Conservation (phyloP, 331 rosid species). For the Prunus yedoensis region DNA sequence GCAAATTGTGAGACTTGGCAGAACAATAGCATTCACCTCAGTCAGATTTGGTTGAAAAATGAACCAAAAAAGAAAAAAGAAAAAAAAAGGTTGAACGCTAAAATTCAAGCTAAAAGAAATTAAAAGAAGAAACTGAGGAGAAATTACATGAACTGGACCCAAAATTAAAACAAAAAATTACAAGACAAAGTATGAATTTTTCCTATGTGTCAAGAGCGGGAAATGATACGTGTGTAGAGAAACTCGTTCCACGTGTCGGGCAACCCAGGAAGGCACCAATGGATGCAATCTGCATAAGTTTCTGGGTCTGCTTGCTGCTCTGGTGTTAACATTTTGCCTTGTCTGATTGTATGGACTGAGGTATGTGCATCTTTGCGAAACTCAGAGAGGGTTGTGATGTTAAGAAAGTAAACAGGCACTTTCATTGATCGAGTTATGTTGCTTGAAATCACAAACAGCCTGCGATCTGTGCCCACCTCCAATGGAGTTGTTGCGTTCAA, state of each 20-base stretch:
- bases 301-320: slow-evolving; percentile 80
- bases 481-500: slow-evolving; percentile 42
- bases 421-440: slow-evolving; percentile 50
- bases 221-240: slow-evolving; percentile 65
- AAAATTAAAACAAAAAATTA: slow-evolving; percentile 7
- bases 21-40: slow-evolving; percentile 24
- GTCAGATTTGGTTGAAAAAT: slow-evolving; percentile 33
- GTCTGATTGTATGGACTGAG: slow-evolving; percentile 83
- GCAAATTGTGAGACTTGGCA: slow-evolving; percentile 28
- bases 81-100: slow-evolving; percentile 28
- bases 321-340: slow-evolving; percentile 67
- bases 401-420: slow-evolving; percentile 59
- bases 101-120: slow-evolving; percentile 19
- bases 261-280: slow-evolving; percentile 94
- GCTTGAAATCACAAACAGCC: slow-evolving; percentile 49
- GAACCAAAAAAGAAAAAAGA: slow-evolving; percentile 17
- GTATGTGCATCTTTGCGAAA: slow-evolving; percentile 90
- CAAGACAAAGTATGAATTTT: neutral
- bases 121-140: slow-evolving; percentile 23
- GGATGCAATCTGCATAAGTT: slow-evolving; percentile 85
- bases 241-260: slow-evolving; percentile 98
- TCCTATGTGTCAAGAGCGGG: slow-evolving; percentile 48
- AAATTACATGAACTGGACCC: slow-evolving; percentile 26
- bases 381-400: slow-evolving; percentile 82
- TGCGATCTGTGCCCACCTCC: slow-evolving; percentile 75